A percentile compares a stretch with the other conserved stretches of the same genome.
Conservation (phyloP, 2,329 filamentous ascomycete species). For the Aureobasidium sp. region DNA sequence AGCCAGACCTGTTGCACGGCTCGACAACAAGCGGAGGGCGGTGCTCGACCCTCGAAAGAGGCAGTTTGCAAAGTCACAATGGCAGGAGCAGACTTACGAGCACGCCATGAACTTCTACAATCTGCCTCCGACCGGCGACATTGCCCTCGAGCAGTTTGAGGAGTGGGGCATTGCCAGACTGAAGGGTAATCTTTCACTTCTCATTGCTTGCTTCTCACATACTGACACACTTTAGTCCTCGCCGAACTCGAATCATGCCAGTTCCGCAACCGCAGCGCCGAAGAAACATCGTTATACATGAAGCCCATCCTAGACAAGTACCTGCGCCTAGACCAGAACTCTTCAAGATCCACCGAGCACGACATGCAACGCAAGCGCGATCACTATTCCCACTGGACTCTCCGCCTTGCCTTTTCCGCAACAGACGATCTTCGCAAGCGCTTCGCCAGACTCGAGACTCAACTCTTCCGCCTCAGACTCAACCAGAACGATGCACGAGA, state of each 20-base stretch:
- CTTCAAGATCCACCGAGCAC: constrained; percentile 52
- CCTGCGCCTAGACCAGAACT: constrained; percentile 71
- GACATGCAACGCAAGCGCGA: constrained; percentile 79
- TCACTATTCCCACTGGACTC: constrained; percentile 96
- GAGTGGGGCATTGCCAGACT: constrained; percentile 96
- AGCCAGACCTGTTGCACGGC: constrained; percentile 25
- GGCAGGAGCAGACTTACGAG: constrained; percentile 71
- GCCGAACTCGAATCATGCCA: constrained; percentile 89
- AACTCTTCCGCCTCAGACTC: constrained; percentile 79
- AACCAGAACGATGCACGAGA: constrained; percentile 69
- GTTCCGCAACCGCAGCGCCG: constrained; percentile 80
- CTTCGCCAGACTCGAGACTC: constrained; percentile 79
- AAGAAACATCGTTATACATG: constrained; percentile 79
- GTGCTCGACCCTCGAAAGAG: constrained; percentile 73
- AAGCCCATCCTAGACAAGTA: constrained; percentile 80
- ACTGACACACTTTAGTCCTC: constrained; percentile 51
- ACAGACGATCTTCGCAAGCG: constrained; percentile 85
- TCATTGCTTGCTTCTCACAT: neutral
- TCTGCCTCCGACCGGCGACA: constrained; percentile 81
- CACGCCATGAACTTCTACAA: constrained; percentile 89
- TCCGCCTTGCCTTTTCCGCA: constrained; percentile 83
- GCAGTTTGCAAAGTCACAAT: constrained; percentile 73
- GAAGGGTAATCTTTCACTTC: constrained; percentile 48
- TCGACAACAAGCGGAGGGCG: constrained; percentile 66
- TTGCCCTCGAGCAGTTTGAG: constrained; percentile 94